These are phyloP conservation scores for Leptographium lundbergii DNA, from an alignment of 2,329 filamentous ascomycete species.

Conservation along the genomic window DNA sequence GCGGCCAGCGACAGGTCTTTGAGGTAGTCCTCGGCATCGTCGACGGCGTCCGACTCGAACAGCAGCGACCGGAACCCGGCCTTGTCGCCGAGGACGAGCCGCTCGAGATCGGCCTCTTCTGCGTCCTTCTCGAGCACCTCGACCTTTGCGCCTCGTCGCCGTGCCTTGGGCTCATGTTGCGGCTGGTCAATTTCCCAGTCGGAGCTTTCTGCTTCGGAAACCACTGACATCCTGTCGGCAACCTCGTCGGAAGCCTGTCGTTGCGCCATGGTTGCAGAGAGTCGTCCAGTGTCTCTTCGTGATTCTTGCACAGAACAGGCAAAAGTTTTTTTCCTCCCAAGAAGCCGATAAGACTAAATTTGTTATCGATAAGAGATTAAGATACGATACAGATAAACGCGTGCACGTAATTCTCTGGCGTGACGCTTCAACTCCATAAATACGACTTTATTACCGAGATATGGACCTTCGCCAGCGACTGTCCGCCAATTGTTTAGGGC, in stretches of 20 bases:
- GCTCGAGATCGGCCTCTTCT: constrained; percentile 75
- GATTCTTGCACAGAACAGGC: not conserved
- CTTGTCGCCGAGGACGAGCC: constrained; percentile 76
- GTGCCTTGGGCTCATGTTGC: not conserved
- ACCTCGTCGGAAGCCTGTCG: not conserved
- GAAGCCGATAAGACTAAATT: not conserved
- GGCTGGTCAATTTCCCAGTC: not conserved
- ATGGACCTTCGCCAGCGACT: too few species aligned
- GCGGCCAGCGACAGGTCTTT: constrained; percentile 18
- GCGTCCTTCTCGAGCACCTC: constrained; percentile 55
- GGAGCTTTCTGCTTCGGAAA: constrained; percentile 5
- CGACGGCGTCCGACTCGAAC: constrained; percentile 37
- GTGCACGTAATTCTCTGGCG: not conserved
- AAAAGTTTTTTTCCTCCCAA: not conserved
- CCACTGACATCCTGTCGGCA: not conserved
- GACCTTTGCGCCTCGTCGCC: constrained; percentile 1
- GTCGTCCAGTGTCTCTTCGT: not conserved
- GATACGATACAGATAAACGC: not conserved
- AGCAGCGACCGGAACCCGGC: constrained; percentile 69
- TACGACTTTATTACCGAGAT: too few species aligned
- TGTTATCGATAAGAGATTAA: not conserved
- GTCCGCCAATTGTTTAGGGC: too few species aligned
- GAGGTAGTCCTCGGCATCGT: constrained; percentile 23
- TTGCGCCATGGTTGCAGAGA: constrained; percentile 2
- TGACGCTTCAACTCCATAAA: too few species aligned